Conservation (phyloP, 768 basidiomycete genomes). For the Mycena olivaceomarginata region DNA sequence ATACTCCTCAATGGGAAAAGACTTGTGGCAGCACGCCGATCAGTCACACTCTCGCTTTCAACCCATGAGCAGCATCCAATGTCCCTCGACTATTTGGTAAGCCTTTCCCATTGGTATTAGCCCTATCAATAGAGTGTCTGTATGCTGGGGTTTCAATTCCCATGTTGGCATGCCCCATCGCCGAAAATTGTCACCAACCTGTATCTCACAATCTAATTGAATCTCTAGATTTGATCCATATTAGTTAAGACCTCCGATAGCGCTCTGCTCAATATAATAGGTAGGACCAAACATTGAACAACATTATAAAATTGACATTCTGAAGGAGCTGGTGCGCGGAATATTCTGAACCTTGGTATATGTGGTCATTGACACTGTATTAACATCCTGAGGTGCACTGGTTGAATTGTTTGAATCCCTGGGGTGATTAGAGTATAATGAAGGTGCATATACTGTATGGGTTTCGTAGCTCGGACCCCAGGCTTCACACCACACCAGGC, state of each 20-base stretch:
- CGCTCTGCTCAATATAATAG: not conserved
- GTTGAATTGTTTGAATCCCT: too few relatives aligned
- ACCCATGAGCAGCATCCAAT: too few relatives aligned
- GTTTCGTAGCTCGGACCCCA: not conserved
- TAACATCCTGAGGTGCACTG: not conserved
- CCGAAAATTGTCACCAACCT: too few relatives aligned
- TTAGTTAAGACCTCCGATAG: not conserved
- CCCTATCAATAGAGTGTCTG: too few relatives aligned
- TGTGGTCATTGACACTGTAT: not conserved
- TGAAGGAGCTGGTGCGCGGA: not conserved
- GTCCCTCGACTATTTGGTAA: too few relatives aligned
- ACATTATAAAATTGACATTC: not conserved
- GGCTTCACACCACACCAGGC: not conserved
- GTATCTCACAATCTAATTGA: not conserved
- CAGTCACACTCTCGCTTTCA: too few relatives aligned
- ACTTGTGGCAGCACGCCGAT: too few relatives aligned
- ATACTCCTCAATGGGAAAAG: too few relatives aligned
- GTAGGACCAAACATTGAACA: not conserved
- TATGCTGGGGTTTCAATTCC: too few relatives aligned
- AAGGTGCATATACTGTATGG: not conserved
- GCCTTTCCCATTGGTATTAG: too few relatives aligned
- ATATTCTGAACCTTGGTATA: not conserved
- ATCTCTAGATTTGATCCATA: not conserved
- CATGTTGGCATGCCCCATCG: too few relatives aligned
- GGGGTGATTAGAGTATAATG: too few relatives aligned